A percentile compares a stretch with the other conserved stretches of the same genome.
Evolutionary conservation across 345 rosid species (phyloP).

Genomic region (Lenwebbia sp.): DNA sequence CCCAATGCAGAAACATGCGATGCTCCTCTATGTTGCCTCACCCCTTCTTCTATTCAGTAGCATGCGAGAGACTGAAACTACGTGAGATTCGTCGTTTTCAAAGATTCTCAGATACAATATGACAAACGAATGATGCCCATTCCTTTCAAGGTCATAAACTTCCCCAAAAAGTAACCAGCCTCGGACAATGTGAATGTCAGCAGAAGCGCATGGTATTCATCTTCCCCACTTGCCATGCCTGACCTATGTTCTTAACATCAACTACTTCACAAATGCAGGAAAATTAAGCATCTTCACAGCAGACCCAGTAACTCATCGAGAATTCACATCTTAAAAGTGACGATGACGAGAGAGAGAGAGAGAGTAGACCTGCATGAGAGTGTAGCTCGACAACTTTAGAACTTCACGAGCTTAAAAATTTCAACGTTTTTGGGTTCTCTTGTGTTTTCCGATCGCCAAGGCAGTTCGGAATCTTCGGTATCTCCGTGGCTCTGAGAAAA

Average conservation of each 20-base stretch:
- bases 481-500: background rate
- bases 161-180: background rate
- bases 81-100: conserved; percentile 8
- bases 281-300: background rate
- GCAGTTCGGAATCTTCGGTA: background rate
- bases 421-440: background rate
- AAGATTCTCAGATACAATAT: background rate
- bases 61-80: background rate
- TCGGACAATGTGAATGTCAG: background rate
- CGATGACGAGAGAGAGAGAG: too few species aligned
- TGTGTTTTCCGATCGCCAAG: background rate
- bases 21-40: conserved; percentile 48
- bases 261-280: background rate
- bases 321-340: background rate
- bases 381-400: background rate
- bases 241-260: background rate
- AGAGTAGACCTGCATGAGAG: conserved; percentile 42
- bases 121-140: background rate
- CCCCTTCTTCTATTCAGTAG: conserved; percentile 45
- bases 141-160: background rate
- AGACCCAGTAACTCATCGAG: background rate
- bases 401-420: background rate
- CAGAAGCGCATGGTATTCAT: background rate
- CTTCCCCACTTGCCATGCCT: background rate
- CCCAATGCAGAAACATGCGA: conserved; percentile 51